phyloP scores from a whole-genome alignment of 2,329 filamentous ascomycete genomes.

The Lasiodiplodia citricola region DNA sequence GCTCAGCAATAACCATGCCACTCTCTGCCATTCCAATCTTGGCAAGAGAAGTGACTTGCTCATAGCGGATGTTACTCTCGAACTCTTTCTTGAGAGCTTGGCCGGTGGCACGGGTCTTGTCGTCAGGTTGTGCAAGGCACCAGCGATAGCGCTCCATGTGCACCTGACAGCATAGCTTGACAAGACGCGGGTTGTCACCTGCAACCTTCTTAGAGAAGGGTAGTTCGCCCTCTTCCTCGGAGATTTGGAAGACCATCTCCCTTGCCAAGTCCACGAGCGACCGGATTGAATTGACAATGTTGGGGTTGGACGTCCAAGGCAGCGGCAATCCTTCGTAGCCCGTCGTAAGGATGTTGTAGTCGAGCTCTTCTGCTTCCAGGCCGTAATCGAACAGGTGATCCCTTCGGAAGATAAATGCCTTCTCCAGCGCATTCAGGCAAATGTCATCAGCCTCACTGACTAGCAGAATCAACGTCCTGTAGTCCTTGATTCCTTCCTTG shows the following conservation, averaged over 20 bases:
- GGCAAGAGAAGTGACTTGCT: slow-evolving; percentile 49
- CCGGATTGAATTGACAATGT: slow-evolving; percentile 47
- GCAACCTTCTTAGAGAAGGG: slow-evolving; percentile 52
- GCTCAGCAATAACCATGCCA: slow-evolving; percentile 67
- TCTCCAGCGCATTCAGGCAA: slow-evolving; percentile 67
- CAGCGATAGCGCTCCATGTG: slow-evolving; percentile 66
- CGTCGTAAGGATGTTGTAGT: slow-evolving; percentile 51
- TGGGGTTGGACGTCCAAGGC: slow-evolving; percentile 80
- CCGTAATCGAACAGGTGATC: slow-evolving; percentile 75
- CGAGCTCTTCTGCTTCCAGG: slow-evolving; percentile 68
- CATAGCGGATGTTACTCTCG: slow-evolving; percentile 45
- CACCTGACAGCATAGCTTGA: slow-evolving; percentile 63
- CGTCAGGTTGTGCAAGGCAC: slow-evolving; percentile 59
- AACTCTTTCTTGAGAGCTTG: slow-evolving; percentile 52
- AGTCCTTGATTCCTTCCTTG: slow-evolving; percentile 64
- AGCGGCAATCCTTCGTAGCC: slow-evolving; percentile 74
- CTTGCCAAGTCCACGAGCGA: slow-evolving; percentile 50
- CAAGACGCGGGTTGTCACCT: slow-evolving; percentile 53
- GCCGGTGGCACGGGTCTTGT: slow-evolving; percentile 55
- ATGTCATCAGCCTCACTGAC: slow-evolving; percentile 76
- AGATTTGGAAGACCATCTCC: slow-evolving; percentile 46
- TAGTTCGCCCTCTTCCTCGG: slow-evolving; percentile 38
- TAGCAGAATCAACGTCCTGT: slow-evolving; percentile 51
- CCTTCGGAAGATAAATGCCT: slow-evolving; percentile 72
- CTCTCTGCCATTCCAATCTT: slow-evolving; percentile 60